Conservation (phyloP, 257 asterid species). For the Jacaranda mimosifolia region DNA sequence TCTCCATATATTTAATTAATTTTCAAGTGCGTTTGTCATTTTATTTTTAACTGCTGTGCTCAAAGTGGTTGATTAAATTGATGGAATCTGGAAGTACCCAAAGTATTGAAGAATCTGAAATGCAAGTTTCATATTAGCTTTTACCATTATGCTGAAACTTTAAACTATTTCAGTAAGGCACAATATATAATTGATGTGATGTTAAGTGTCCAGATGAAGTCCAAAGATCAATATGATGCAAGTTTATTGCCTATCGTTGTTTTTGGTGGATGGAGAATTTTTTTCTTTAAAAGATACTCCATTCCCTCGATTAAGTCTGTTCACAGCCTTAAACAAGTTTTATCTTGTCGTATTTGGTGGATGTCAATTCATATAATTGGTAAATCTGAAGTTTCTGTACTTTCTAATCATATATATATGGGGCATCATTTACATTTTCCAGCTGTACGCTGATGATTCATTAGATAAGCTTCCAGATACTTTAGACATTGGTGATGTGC, state of each 20-base stretch:
- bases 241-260: too few relatives aligned
- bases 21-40: not conserved
- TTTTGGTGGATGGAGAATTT: too few relatives aligned
- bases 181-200: too few relatives aligned
- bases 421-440: not conserved
- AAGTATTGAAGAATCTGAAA: too few relatives aligned
- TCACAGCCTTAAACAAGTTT: not conserved
- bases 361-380: not conserved
- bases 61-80: not conserved
- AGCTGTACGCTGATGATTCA: conserved; percentile 49
- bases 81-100: too few relatives aligned
- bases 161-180: too few relatives aligned
- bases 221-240: too few relatives aligned
- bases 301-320: too few relatives aligned
- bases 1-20: not conserved
- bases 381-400: not conserved
- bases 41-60: not conserved
- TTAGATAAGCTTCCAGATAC: conserved; percentile 65
- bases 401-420: not conserved
- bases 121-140: too few relatives aligned
- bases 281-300: too few relatives aligned
- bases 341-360: not conserved
- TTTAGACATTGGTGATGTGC: conserved; percentile 74
- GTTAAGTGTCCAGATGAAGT: too few relatives aligned
- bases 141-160: too few relatives aligned